phyloP scores from a whole-genome alignment of 495 filamentous ascomycete species.

The Neurospora sp. region DNA sequence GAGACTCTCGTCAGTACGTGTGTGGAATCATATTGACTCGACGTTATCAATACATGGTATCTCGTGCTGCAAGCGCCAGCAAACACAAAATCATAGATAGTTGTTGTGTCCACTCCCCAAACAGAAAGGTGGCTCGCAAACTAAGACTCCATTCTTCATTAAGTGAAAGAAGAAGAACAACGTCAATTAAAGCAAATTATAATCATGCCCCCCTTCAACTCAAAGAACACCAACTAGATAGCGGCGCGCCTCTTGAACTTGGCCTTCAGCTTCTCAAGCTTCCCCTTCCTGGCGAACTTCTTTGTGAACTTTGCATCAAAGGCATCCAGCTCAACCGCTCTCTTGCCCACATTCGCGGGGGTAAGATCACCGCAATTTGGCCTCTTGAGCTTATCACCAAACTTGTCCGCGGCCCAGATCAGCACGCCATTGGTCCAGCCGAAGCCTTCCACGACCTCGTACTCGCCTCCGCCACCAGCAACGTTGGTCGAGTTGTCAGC shows the following conservation, averaged over 20 bases:
- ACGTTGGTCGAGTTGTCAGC: constrained; percentile 35
- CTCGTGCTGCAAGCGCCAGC: background rate
- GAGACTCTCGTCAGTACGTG: background rate
- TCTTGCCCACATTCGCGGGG: constrained; percentile 19
- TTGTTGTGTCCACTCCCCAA: background rate
- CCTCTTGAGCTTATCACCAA: constrained; percentile 28
- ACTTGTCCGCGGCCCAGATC: constrained; percentile 39
- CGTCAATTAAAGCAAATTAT: background rate
- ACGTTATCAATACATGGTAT: background rate
- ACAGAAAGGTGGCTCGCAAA: background rate
- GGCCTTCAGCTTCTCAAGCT: background rate
- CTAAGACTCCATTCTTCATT: background rate
- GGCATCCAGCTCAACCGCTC: constrained; percentile 27
- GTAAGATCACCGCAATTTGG: constrained; percentile 36
- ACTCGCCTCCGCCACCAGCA: constrained; percentile 40
- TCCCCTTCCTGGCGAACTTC: constrained; percentile 19
- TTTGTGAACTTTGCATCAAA: constrained; percentile 31
- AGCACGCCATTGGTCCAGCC: constrained; percentile 44
- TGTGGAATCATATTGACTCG: background rate
- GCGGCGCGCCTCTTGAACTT: background rate
- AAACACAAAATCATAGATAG: background rate
- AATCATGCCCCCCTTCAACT: background rate
- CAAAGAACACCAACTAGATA: background rate
- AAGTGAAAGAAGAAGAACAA: background rate
- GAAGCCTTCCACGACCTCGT: constrained; percentile 42